phyloP scores from a whole-genome alignment of 495 filamentous ascomycete genomes.

The Aspergillus cristatus region DNA sequence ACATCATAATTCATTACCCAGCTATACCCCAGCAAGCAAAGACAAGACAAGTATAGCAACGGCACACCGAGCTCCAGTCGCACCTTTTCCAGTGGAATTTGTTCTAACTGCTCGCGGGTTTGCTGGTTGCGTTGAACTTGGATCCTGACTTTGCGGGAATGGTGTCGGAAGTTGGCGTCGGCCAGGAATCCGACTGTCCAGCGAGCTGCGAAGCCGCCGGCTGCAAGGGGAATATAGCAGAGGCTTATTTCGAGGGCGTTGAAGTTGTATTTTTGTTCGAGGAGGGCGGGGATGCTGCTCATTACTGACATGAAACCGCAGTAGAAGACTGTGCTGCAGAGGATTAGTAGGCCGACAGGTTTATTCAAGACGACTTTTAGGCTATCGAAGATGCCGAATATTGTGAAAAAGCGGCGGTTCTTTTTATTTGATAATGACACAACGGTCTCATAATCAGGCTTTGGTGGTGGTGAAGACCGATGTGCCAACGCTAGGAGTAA shows the following conservation, averaged over 20 bases:
- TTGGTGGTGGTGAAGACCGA: constrained; percentile 3
- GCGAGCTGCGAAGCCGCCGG: constrained; percentile 27
- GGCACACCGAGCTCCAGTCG: constrained; percentile 29
- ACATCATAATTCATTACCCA: constrained; percentile 35
- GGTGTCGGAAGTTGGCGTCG: constrained; percentile 34
- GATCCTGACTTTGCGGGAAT: no score
- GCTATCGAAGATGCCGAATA: constrained; percentile 17
- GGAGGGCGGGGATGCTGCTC: constrained; percentile 22
- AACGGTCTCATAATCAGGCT: constrained; percentile 3
- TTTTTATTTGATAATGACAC: constrained; percentile 9
- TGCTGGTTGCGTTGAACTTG: constrained; percentile 22
- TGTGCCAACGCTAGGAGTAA: constrained; percentile 12
- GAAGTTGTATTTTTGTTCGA: constrained; percentile 28
- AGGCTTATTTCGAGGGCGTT: constrained; percentile 36
- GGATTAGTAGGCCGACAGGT: constrained; percentile 25
- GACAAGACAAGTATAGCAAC: constrained; percentile 21
- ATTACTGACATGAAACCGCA: constrained; percentile 16
- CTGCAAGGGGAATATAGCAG: constrained; percentile 36
- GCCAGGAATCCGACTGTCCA: constrained; percentile 27
- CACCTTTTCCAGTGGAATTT: no score
- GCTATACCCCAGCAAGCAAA: constrained; percentile 32
- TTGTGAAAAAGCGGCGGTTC: constrained; percentile 14
- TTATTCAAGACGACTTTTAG: constrained; percentile 30
- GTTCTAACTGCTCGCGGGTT: no score
- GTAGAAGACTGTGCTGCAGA: constrained; percentile 21